Evolutionary conservation across 805 yeast genomes (phyloP).

Genomic region (Candida hungchunana): DNA sequence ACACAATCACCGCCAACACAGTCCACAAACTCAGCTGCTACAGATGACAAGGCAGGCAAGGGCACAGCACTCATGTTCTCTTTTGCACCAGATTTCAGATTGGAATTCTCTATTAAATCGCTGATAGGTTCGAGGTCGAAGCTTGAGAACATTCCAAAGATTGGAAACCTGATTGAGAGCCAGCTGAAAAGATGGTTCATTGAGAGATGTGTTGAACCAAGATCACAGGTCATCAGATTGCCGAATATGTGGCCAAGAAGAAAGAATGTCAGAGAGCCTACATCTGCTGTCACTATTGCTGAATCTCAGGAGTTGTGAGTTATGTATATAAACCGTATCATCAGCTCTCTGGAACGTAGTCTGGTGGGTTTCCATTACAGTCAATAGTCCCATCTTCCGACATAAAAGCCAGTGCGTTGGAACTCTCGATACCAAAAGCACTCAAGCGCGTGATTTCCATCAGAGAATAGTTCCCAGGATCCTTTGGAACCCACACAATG

Average conservation of each 20-base stretch:
- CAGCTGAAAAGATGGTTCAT: constrained; percentile 84
- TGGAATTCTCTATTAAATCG: constrained; percentile 86
- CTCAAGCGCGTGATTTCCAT: constrained; percentile 17
- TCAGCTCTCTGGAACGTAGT: constrained; percentile 9
- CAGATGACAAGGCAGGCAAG: constrained; percentile 22
- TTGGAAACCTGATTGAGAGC: constrained; percentile 78
- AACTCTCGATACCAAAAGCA: constrained; percentile 21
- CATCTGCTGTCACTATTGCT: constrained; percentile 9
- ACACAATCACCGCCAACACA: no score
- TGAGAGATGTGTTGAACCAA: constrained; percentile 90
- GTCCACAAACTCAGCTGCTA: no score
- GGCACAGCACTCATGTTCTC: constrained; percentile 83
- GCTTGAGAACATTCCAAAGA: constrained; percentile 88
- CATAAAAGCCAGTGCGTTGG: constrained; percentile 18
- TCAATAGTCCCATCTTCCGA: constrained; percentile 23
- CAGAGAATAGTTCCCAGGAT: constrained; percentile 14
- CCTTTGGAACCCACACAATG: constrained; percentile 26
- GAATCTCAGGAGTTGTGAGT: constrained; percentile 19
- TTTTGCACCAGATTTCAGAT: constrained; percentile 83
- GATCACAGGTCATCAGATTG: constrained; percentile 77
- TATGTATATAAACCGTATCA: constrained; percentile 1
- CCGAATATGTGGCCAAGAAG: constrained; percentile 87
- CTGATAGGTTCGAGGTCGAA: constrained; percentile 90
- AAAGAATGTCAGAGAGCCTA: constrained; percentile 46
- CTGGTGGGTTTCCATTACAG: constrained; percentile 23